Evolutionary conservation across 2,329 filamentous ascomycete species (phyloP).

Genomic region (Fusarium udum): DNA sequence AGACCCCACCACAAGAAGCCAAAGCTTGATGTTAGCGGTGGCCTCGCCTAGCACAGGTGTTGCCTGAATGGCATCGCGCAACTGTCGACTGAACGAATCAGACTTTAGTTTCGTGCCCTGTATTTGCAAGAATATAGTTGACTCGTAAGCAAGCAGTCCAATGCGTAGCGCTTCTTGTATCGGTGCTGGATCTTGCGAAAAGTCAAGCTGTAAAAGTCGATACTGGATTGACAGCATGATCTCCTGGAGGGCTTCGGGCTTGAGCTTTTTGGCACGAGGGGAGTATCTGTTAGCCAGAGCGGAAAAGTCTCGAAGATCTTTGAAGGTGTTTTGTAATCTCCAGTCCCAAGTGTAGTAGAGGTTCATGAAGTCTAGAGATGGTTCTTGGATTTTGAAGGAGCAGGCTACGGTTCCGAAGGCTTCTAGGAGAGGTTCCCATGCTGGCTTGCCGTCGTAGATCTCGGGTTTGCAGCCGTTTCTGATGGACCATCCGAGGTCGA

Average conservation of each 20-base stretch:
- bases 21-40: slow-evolving; percentile 37
- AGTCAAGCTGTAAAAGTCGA: slow-evolving; percentile 41
- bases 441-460: slow-evolving; percentile 29
- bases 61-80: slow-evolving; percentile 22
- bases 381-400: neutral
- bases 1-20: slow-evolving; percentile 41
- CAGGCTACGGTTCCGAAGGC: neutral
- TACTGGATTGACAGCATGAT: slow-evolving; percentile 47
- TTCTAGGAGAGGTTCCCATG: slow-evolving; percentile 31
- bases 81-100: slow-evolving; percentile 6
- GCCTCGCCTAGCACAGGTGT: neutral
- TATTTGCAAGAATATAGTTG: slow-evolving; percentile 42
- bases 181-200: slow-evolving; percentile 4
- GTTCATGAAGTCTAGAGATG: slow-evolving; percentile 1
- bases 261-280: slow-evolving; percentile 35
- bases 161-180: slow-evolving; percentile 40
- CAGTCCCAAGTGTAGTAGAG: slow-evolving; percentile 32
- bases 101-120: slow-evolving; percentile 32
- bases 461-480: slow-evolving; percentile 39
- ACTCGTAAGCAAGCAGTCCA: slow-evolving; percentile 45
- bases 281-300: slow-evolving; percentile 38
- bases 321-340: slow-evolving; percentile 40
- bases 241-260: slow-evolving; percentile 43
- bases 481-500: slow-evolving; percentile 44
- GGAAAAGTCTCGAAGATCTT: slow-evolving; percentile 46